Evolutionary conservation across 306 rosid species (phyloP).

Genomic region (Cicer yamashitae): DNA sequence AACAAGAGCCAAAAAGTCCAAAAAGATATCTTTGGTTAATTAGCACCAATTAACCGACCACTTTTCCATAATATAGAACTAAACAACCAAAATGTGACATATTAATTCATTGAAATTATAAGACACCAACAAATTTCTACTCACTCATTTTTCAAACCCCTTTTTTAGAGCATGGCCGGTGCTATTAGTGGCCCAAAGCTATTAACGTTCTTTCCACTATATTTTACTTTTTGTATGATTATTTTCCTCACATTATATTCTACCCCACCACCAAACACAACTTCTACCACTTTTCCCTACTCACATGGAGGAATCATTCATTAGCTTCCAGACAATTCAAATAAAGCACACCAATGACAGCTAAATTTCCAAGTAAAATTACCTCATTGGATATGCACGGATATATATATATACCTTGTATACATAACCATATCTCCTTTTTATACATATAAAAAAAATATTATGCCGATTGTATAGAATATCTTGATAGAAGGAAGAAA

Average conservation of each 20-base stretch:
- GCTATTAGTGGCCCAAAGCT: slow-evolving; percentile 55
- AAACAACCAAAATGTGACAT: slow-evolving; percentile 36
- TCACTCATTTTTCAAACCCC: slow-evolving; percentile 42
- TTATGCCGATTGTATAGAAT: too few relatives aligned
- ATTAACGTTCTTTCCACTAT: slow-evolving; percentile 50
- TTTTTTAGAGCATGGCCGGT: slow-evolving; percentile 55
- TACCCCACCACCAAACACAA: slow-evolving; percentile 60
- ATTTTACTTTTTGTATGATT: slow-evolving; percentile 41
- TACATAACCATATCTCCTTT: slow-evolving; percentile 15
- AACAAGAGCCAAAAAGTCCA: slow-evolving; percentile 40
- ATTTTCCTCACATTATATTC: slow-evolving; percentile 43
- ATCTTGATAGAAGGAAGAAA: too few relatives aligned
- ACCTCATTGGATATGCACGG: slow-evolving; percentile 53
- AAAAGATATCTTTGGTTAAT: slow-evolving; percentile 23
- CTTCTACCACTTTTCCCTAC: slow-evolving; percentile 37
- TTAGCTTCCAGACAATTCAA: slow-evolving; percentile 75
- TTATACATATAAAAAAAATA: too few relatives aligned
- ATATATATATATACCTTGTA: slow-evolving; percentile 37
- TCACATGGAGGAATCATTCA: slow-evolving; percentile 80
- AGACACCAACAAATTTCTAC: slow-evolving; percentile 24
- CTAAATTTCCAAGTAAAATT: slow-evolving; percentile 49
- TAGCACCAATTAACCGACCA: slow-evolving; percentile 43
- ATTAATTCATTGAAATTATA: not conserved
- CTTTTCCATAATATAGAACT: slow-evolving; percentile 25
- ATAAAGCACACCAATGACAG: slow-evolving; percentile 65